Base-by-base conservation (phyloP, 2,329 filamentous ascomycete genomes). In the Didymella exigua region DNA sequence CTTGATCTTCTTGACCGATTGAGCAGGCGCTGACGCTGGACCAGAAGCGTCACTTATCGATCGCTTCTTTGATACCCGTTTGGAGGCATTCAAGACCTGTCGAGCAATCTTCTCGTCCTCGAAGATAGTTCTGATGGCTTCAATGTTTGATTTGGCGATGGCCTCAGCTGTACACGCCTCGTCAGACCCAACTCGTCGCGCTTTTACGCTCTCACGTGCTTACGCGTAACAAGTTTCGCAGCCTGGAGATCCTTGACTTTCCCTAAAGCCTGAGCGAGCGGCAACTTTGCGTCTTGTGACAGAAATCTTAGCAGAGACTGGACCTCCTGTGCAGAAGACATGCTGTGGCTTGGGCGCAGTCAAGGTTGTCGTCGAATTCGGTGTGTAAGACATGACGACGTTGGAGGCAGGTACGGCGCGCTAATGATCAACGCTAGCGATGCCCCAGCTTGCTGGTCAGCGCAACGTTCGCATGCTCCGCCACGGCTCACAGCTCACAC, bases 11-110 rank as follows among this genome's bases (percentile, higher is more conserved):
- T 80, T 80, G 7, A 52, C 40, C 21, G 75, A 68, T 3, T 77
- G 70, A 14, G 62, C 14, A n/a, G 57, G 54, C 21, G 40, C 37
- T 26, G 59, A 14, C 5, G 49, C 51, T 13, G 54, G 27, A 3
- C 63, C 37, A 29, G 65, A 54, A 41, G 55, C 52, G 37, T 58
- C 61, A 34, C 75, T 71, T 19, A 76, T 67, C 4, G 78, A 71
- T 21, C 84, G 80, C 66, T 86, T 86, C 70, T 84, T 86, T 4
- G 75, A 77, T 2, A 80, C 72, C 16, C 81, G 76, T 71, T 85
- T 86, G 2, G 84, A 82, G 27, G 84, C 83, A 60, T 81, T 82
- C 40, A 82, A 72, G 13, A 86, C 76, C 66, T 85, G 81, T 62
- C 84, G 85, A 13, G 81, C 78, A 4, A 80, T 36, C 62, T 86